phyloP scores from a whole-genome alignment of 176 grass and related monocot genomes.

The Bonia amplexicaulis region DNA sequence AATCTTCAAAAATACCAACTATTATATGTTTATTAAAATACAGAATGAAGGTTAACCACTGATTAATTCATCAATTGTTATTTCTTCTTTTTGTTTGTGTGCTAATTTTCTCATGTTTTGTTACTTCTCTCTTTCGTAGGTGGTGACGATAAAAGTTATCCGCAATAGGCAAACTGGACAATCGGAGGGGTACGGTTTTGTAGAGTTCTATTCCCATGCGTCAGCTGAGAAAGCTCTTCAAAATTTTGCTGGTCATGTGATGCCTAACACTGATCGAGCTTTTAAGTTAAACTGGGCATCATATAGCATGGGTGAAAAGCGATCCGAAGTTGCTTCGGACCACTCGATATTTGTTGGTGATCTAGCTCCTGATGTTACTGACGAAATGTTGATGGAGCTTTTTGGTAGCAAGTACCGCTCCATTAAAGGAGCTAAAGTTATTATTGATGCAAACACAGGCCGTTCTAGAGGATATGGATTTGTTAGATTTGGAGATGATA shows the following conservation, averaged over 20 bases:
- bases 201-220: slow-evolving; percentile 55
- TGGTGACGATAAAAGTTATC: slow-evolving; percentile 67
- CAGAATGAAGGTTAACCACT: background rate
- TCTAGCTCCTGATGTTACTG: slow-evolving; percentile 68
- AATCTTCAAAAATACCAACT: slow-evolving; percentile 2
- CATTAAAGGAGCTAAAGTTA: slow-evolving; percentile 64
- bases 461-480: slow-evolving; percentile 66
- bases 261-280: slow-evolving; percentile 58
- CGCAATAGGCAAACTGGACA: slow-evolving; percentile 65
- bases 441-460: slow-evolving; percentile 67
- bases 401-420: slow-evolving; percentile 55
- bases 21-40: background rate
- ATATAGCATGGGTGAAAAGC: slow-evolving; percentile 62
- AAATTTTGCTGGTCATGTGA: slow-evolving; percentile 54
- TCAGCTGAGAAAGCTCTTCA: slow-evolving; percentile 65
- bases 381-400: slow-evolving; percentile 52
- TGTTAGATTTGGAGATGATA: slow-evolving; percentile 66
- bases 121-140: slow-evolving; percentile 30
- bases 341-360: slow-evolving; percentile 70
- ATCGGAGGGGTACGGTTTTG: slow-evolving; percentile 70
- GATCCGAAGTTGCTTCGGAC: slow-evolving; percentile 59
- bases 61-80: background rate
- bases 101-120: slow-evolving; percentile 7
- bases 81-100: background rate
- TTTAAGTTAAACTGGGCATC: slow-evolving; percentile 78